phyloP scores from a whole-genome alignment of 441 rosid species.

The Pelargonium australe region DNA sequence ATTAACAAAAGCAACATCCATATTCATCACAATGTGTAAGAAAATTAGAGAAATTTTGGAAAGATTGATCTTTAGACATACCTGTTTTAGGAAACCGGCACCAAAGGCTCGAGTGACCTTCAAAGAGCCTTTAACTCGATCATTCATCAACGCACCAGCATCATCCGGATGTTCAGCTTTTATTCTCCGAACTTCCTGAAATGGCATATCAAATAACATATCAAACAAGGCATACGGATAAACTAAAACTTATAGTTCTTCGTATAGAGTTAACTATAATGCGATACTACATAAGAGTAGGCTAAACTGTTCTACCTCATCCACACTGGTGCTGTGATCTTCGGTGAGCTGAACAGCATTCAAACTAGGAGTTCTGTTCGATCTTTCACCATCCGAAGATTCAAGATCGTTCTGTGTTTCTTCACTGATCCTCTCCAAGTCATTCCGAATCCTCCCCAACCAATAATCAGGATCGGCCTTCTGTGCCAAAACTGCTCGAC shows the following conservation, averaged over 20 bases:
- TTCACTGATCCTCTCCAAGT: slow-evolving; percentile 71
- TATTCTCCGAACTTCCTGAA: slow-evolving; percentile 82
- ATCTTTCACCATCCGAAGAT: slow-evolving; percentile 34
- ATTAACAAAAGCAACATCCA: neutral
- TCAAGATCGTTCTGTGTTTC: slow-evolving; percentile 40
- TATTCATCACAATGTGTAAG: neutral
- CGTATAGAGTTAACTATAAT: no score
- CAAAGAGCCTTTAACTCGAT: slow-evolving; percentile 85
- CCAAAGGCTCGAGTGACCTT: slow-evolving; percentile 97
- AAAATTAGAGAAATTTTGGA: neutral
- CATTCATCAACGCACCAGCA: slow-evolving; percentile 54
- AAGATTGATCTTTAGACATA: slow-evolving; percentile 11
- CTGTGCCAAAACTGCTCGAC: slow-evolving; percentile 71
- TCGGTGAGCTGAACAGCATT: slow-evolving; percentile 55
- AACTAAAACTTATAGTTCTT: no score
- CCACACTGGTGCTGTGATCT: slow-evolving; percentile 61
- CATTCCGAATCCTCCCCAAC: slow-evolving; percentile 58
- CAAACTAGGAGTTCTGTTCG: slow-evolving; percentile 27
- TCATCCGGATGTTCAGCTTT: slow-evolving; percentile 74
- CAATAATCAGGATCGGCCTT: slow-evolving; percentile 51
- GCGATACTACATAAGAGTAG: neutral
- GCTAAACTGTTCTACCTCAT: slow-evolving; percentile 34
- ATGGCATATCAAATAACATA: slow-evolving; percentile 4
- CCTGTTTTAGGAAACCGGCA: slow-evolving; percentile 94
- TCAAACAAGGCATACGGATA: neutral